These are phyloP conservation scores for Paraurostyla sp. DNA, from an alignment of 73 alveolate species.

Conservation along the genomic window DNA sequence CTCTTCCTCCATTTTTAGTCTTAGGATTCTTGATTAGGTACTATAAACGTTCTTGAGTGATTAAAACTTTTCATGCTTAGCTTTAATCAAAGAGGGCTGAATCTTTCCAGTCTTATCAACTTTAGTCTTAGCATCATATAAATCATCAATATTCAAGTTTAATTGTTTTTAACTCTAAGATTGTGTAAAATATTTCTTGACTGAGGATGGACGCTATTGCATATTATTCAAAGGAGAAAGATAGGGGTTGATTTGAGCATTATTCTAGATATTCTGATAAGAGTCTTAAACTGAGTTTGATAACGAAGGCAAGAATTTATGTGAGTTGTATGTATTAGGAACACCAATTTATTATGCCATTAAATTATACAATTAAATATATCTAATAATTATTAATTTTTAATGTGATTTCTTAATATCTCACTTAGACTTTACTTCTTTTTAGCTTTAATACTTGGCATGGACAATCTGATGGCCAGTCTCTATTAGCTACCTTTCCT, in stretches of 20 bases:
- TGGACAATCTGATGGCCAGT: conserved; percentile 23
- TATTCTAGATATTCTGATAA: neutral
- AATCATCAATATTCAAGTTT: neutral
- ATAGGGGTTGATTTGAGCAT: too few relatives aligned
- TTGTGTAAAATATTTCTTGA: too few relatives aligned
- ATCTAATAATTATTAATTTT: neutral
- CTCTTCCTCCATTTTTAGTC: conserved; percentile 18
- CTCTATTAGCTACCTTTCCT: conserved; percentile 8
- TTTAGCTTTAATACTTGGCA: neutral
- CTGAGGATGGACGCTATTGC: too few relatives aligned
- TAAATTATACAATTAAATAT: neutral
- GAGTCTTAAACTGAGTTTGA: neutral
- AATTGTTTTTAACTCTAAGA: neutral
- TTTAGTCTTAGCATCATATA: neutral
- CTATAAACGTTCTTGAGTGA: conserved; percentile 15
- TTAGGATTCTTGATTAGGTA: conserved; percentile 14
- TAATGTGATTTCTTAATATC: neutral
- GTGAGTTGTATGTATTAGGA: neutral
- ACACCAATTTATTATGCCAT: neutral
- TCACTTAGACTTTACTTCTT: neutral
- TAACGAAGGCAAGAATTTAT: neutral
- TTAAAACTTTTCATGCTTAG: neutral
- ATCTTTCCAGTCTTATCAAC: neutral
- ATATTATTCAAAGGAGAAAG: too few relatives aligned
- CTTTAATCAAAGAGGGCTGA: neutral